phyloP scores from a whole-genome alignment of 495 filamentous ascomycete genomes.

The Pyrenula massariospora region DNA sequence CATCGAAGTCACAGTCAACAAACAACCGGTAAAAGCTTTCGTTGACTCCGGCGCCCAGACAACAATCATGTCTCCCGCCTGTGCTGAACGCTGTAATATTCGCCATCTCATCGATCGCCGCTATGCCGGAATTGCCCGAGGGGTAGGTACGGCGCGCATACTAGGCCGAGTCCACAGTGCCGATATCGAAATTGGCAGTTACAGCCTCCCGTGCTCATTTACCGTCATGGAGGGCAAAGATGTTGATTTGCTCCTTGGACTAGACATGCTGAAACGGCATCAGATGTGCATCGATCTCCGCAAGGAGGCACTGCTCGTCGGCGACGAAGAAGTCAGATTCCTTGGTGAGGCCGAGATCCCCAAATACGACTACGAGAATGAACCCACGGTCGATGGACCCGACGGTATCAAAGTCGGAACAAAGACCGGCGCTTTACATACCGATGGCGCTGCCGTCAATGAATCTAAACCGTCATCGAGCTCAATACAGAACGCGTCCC shows the following conservation, averaged over 20 bases:
- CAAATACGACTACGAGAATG: constrained; percentile 60
- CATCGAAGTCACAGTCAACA: constrained; percentile 91
- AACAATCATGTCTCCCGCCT: constrained; percentile 95
- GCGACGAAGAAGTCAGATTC: constrained; percentile 78
- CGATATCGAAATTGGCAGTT: constrained; percentile 79
- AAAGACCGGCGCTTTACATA: constrained; percentile 63
- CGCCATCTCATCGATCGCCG: constrained; percentile 93
- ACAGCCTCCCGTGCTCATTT: constrained; percentile 86
- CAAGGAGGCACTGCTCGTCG: constrained; percentile 70
- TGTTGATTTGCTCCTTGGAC: constrained; percentile 85
- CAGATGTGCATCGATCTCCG: constrained; percentile 85
- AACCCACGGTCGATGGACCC: constrained; percentile 77
- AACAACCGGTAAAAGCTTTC: constrained; percentile 82
- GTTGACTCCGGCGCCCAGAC: constrained; percentile 97
- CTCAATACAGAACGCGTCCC: constrained; percentile 10
- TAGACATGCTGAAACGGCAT: constrained; percentile 94
- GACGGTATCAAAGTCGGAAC: constrained; percentile 77
- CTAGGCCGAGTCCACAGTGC: constrained; percentile 91
- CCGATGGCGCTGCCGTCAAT: constrained; percentile 14
- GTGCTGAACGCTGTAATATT: constrained; percentile 84
- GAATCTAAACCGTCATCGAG: constrained; percentile 13
- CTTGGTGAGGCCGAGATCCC: constrained; percentile 89
- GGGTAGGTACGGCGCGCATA: constrained; percentile 88
- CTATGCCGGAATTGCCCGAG: constrained; percentile 81
- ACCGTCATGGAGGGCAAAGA: constrained; percentile 99